A percentile compares a stretch with the other conserved stretches of the same genome.
These are phyloP conservation scores for Penicillium hesseltinei DNA, from an alignment of 2,329 filamentous ascomycete genomes.

Conservation along the genomic window DNA sequence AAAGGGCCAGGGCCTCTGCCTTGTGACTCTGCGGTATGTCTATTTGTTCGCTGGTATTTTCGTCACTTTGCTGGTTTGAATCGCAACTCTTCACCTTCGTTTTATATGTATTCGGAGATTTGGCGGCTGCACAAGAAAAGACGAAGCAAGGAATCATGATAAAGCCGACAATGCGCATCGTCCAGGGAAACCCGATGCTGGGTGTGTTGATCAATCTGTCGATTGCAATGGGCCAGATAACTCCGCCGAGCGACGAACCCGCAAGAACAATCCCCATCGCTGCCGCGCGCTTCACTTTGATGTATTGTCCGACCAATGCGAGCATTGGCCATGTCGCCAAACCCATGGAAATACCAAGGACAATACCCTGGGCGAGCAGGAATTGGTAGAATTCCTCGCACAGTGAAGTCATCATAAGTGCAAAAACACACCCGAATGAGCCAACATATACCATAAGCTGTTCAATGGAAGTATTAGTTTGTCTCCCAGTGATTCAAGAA, in stretches of 20 bases:
- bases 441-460: conserved; percentile 31
- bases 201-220: conserved; percentile 28
- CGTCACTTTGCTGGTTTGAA: not conserved
- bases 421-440: conserved; percentile 29
- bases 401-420: conserved; percentile 40
- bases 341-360: conserved; percentile 33
- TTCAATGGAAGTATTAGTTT: not conserved
- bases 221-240: conserved; percentile 38
- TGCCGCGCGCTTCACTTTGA: conserved; percentile 29
- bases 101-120: not conserved
- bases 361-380: conserved; percentile 39
- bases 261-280: conserved; percentile 36
- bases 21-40: conserved; percentile 1
- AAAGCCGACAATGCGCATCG: conserved; percentile 41
- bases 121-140: conserved; percentile 29
- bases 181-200: conserved; percentile 36
- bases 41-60: not conserved
- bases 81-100: not conserved
- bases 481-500: accelerated
- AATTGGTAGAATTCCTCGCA: conserved; percentile 41
- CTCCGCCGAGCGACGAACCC: conserved; percentile 37
- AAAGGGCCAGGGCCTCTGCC: conserved; percentile 9
- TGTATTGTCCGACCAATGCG: conserved; percentile 31
- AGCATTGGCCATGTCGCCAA: conserved; percentile 32
- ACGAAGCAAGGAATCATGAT: conserved; percentile 40